Evolutionary conservation across 495 filamentous ascomycete genomes (phyloP).

Genomic region (Neurospora hispaniola): DNA sequence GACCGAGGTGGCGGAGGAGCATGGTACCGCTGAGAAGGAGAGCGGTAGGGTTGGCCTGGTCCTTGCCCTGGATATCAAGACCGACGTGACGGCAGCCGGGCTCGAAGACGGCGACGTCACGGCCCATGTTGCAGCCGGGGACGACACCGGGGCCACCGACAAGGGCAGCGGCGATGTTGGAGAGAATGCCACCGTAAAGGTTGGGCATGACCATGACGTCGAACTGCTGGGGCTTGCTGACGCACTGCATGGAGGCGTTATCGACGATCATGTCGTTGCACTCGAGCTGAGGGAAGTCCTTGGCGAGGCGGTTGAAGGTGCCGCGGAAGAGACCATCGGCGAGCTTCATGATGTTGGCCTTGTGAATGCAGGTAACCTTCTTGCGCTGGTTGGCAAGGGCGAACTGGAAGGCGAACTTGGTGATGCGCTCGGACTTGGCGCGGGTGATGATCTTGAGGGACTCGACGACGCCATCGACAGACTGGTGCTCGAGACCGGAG

Average conservation of each 20-base stretch:
- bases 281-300: conserved; percentile 89
- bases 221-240: conserved; percentile 91
- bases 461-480: conserved; percentile 91
- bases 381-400: conserved; percentile 95
- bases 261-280: conserved; percentile 99
- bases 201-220: conserved; percentile 99
- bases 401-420: conserved; percentile 96
- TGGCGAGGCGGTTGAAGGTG: conserved; percentile 86
- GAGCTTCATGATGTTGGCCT: conserved; percentile 99
- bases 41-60: conserved; percentile 96
- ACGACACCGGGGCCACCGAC: conserved; percentile 96
- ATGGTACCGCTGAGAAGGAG: conserved; percentile 90
- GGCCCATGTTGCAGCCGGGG: conserved; percentile 98
- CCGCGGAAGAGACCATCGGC: conserved; percentile 97
- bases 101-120: conserved; percentile 96
- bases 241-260: conserved; percentile 98
- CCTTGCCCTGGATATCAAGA: conserved; percentile 97
- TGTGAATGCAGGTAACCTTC: conserved; percentile 99
- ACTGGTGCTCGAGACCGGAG: conserved; percentile 96
- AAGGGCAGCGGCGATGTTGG: conserved; percentile 97
- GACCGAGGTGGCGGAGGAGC: conserved; percentile 89
- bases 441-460: conserved; percentile 99
- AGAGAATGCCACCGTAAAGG: conserved; percentile 95
- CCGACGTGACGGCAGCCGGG: conserved; percentile 97
- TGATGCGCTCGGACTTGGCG: conserved; percentile 95